Conservation (phyloP, 1,139 yeast species). For the Candida gigantensis region DNA sequence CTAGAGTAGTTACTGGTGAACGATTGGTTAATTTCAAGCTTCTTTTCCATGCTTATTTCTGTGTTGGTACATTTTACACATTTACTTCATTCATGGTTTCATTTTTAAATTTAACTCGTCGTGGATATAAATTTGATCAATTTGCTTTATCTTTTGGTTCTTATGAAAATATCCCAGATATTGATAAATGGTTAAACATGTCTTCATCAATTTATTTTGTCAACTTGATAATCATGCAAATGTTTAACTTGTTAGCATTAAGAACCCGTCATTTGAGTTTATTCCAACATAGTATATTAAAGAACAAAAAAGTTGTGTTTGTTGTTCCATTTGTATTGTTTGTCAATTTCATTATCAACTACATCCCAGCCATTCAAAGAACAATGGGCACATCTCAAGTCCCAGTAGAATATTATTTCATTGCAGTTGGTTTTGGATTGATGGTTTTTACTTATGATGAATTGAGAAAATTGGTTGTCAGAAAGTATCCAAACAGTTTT, state of each 20-base stretch:
- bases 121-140: constrained; percentile 37
- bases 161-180: constrained; percentile 27
- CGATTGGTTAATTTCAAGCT: constrained; percentile 44
- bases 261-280: constrained; percentile 48
- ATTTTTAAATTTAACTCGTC: constrained; percentile 41
- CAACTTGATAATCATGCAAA: constrained; percentile 52
- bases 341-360: constrained; percentile 47
- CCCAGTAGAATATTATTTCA: constrained; percentile 51
- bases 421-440: constrained; percentile 49
- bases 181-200: constrained; percentile 26
- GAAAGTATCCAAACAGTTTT: constrained; percentile 39
- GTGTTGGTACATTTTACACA: constrained; percentile 44
- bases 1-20: constrained; percentile 46
- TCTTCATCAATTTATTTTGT: constrained; percentile 53
- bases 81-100: constrained; percentile 46
- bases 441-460: constrained; percentile 45
- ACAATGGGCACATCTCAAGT: constrained; percentile 39
- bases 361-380: constrained; percentile 44
- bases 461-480: constrained; percentile 37
- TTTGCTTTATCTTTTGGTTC: constrained; percentile 42
- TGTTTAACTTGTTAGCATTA: constrained; percentile 48
- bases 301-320: constrained; percentile 29
- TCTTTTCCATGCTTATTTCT: constrained; percentile 45
- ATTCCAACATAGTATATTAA: constrained; percentile 35
- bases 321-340: constrained; percentile 41